Evolutionary conservation across 345 rosid species (phyloP).

Genomic region (Brassica carinata): DNA sequence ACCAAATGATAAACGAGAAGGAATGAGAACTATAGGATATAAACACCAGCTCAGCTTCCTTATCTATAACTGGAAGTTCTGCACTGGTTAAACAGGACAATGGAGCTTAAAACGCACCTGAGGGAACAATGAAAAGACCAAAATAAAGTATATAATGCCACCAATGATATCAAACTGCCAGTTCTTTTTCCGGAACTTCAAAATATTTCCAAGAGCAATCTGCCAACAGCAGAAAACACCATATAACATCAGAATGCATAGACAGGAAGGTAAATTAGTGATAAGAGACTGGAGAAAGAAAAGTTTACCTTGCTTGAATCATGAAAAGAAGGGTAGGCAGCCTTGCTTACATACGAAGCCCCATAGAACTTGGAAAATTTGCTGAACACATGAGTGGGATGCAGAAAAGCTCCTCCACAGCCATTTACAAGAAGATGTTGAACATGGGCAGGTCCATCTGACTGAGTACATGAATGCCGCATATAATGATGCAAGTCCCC

Average conservation of each 20-base stretch:
- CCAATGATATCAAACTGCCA: slow-evolving; percentile 99
- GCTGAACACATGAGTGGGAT: slow-evolving; percentile 95
- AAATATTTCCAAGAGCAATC: slow-evolving; percentile 98
- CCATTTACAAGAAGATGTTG: slow-evolving; percentile 96
- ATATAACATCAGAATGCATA: slow-evolving; percentile 1
- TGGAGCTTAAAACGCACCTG: slow-evolving; percentile 56
- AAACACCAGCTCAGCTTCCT: slow-evolving; percentile 4
- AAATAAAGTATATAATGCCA: slow-evolving; percentile 86
- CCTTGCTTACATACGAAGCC: slow-evolving; percentile 69
- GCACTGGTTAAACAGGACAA: not conserved
- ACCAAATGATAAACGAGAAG: slow-evolving; percentile 13
- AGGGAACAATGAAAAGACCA: slow-evolving; percentile 91
- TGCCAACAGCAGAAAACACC: slow-evolving; percentile 44
- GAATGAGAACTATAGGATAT: slow-evolving; percentile 6
- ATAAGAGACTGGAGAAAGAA: slow-evolving; percentile 13
- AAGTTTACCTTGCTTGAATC: slow-evolving; percentile 90
- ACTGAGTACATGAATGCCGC: slow-evolving; percentile 86
- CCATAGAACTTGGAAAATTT: slow-evolving; percentile 67
- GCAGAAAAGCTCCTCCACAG: slow-evolving; percentile 97
- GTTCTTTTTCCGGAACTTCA: slow-evolving; percentile 97
- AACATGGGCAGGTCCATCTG: slow-evolving; percentile 73
- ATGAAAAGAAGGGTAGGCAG: slow-evolving; percentile 89
- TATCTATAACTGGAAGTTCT: not conserved
- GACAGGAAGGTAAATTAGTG: slow-evolving; percentile 15
- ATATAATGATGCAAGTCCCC: slow-evolving; percentile 98